These are phyloP conservation scores for Pestalotiopsis sp. DNA, from an alignment of 2,329 filamentous ascomycete genomes.

Conservation along the genomic window DNA sequence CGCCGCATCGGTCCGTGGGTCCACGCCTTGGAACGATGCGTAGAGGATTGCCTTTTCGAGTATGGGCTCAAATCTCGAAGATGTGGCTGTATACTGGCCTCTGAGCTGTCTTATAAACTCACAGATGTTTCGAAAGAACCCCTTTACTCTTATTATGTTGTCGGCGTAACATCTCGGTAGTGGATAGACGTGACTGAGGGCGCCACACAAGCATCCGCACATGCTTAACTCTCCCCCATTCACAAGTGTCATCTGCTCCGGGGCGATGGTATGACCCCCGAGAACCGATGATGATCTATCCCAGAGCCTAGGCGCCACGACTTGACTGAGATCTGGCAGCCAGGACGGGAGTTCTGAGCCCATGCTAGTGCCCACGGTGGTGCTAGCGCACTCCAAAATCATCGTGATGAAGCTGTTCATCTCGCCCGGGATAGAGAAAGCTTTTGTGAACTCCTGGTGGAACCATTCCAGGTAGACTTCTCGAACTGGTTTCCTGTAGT, in stretches of 20 bases:
- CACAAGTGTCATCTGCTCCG: not conserved
- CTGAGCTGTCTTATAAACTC: not conserved
- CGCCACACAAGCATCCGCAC: not conserved
- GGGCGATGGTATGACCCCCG: not conserved
- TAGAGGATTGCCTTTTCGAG: not conserved
- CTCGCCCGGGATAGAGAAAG: not conserved
- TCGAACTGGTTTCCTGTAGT: not conserved
- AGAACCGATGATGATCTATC: not conserved
- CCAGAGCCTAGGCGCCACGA: not conserved
- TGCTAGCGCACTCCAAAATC: not conserved
- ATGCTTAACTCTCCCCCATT: not conserved
- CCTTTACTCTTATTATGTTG: not conserved
- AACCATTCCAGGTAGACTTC: slow-evolving; percentile 2
- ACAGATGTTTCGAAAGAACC: not conserved
- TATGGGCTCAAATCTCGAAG: not conserved
- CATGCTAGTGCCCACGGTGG: not conserved
- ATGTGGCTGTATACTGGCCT: no score
- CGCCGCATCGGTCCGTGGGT: not conserved
- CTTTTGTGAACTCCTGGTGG: not conserved
- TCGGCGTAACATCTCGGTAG: not conserved
- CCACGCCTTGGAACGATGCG: not conserved
- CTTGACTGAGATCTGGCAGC: not conserved
- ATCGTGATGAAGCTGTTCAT: not conserved
- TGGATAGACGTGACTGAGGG: not conserved
- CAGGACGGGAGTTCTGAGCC: not conserved